Evolutionary conservation across 257 asterid species (phyloP), one percentile per base, ranked within the genome.

Genomic region (Solanum chmielewskii): DNA sequence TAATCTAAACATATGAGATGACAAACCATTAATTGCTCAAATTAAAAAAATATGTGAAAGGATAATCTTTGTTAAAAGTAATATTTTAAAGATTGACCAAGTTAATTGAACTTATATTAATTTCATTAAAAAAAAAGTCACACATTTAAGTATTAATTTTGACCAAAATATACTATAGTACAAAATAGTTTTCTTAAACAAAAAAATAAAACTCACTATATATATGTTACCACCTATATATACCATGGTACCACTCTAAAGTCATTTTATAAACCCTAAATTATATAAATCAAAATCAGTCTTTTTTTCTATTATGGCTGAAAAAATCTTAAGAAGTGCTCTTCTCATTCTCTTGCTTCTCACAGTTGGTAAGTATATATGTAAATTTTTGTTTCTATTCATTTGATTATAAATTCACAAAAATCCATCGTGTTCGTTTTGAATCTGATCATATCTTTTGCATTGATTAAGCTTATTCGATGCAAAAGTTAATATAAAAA

Each of bases 371-470:
- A 44, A n/a, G 84, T 49, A 49, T 7, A n/a, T 49, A 16, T 15
- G 62, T 59, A 59, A n/a, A 44, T 77, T 8, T 14, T 41, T 76
- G 1, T 60, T 9, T 60, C 14, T 9, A 60, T 1, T 60, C 5
- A 59, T 59, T 59, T 59, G 66, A 59, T 21, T 56, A 16, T 42
- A 13, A 35, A 6, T 37, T 37, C 64, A 56, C 11, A 56, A 2
- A 56, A 56, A 56, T 56, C 11, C 4, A 18, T 18, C 68, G 27
- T 3, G 13, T n/a, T 59, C 0, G 2, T 59, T 59, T 20, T 59
- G 12, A 20, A 20, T 59, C 1, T 59, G 0, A 0, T 59, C 5
- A 20, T 20, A 0, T 25, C 6, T 21, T 21, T 59, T 59, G 0
- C 1, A 6, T 59, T 59, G 25, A 2, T 1, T 0, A 59, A 1